Percentiles rank a stretch among this genome's conserved stretches.
Evolutionary conservation across 164 flowering plant genomes (phyloP).

Genomic region (Cinnamomum chago): DNA sequence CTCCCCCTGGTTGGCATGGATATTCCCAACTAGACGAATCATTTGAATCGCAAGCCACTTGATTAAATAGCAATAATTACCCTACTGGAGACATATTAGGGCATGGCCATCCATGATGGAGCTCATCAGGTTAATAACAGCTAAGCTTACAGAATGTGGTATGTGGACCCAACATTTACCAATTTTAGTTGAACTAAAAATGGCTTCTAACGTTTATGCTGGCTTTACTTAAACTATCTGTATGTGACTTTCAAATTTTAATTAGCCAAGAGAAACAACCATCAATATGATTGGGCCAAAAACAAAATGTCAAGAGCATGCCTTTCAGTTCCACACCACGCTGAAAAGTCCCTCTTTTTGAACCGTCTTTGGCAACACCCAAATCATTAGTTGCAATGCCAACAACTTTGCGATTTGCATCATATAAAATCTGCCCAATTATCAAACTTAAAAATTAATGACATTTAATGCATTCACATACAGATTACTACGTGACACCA

Average conservation of each 20-base stretch:
- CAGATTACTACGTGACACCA: background rate
- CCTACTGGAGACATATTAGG: background rate
- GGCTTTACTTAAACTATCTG: background rate
- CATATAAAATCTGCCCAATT: constrained; percentile 65
- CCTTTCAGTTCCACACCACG: constrained; percentile 90
- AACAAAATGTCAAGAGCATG: constrained; percentile 14
- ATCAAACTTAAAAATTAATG: constrained; percentile 13
- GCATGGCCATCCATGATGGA: background rate
- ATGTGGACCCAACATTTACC: no score
- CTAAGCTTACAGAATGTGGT: no score
- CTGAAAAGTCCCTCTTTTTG: constrained; percentile 75
- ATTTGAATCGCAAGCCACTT: background rate
- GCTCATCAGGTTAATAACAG: no score
- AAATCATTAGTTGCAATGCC: constrained; percentile 91
- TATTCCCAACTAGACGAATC: no score
- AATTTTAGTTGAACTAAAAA: no score
- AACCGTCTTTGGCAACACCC: constrained; percentile 91
- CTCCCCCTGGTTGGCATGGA: no score
- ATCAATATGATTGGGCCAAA: background rate
- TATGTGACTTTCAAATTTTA: background rate
- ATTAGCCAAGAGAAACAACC: background rate
- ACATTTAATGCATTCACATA: background rate
- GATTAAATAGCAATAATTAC: background rate
- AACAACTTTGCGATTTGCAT: constrained; percentile 49
- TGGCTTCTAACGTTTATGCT: background rate